Evolutionary conservation across 176 grass and related monocot genomes (phyloP), one percentile per base, ranked within the genome.

Genomic region (Typha latifolia): DNA sequence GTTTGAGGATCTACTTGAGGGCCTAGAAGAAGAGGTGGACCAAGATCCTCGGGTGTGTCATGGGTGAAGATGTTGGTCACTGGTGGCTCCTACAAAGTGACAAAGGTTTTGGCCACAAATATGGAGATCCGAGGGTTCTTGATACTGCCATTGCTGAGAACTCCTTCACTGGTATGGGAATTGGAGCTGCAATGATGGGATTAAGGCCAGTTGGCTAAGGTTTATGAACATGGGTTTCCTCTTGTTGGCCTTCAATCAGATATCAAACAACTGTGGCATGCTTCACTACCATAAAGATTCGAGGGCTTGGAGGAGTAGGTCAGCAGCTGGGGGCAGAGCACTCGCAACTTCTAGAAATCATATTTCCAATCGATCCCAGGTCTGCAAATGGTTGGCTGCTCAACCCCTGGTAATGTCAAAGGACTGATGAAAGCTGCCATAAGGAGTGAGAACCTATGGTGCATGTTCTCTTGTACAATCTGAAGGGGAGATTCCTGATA

Each of bases 351-450:
- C 72, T 96, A 5, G 91, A n/a, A 96, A 51, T 91, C 91, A 2
- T 91, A 96, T 78, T 91, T 96, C 56, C 91, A 88, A 74, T 96
- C 91, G 2, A 96, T 96, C 32, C 87, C 87, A 34, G 91, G 91
- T 47, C 82, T 96, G 15, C 91, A 91, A 49, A 96, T 96, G 87
- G 87, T 88, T 77, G 91, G 87, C 27, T 96, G 91, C 82, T 96
- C 91, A 5, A 96, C 87, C 22, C 80, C 91, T 47, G 88, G 88
- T 73, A 96, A 91, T 12, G 87, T 84, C 13, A 96, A 96, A 47
- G 87, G 91, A 31, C 85, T 96, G n/a, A 96, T 96, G 91, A 96
- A 96, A 50, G 87, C 91, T n/a, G 87, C 91, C 31, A 96, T 96
- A 67, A 83, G 91, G 72, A 91, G 87, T 34, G 82, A 91, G 62